These are phyloP conservation scores for sorghum (Sorghum bicolor) DNA, from an alignment of 176 grass and related monocot genomes.

Conservation along the genomic window Sorghum_bicolor_NCBIv3 NC_012874.2:16130501-16131000, in stretches of 20 bases:
- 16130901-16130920: conserved; percentile 14
- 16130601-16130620: conserved; percentile 31
- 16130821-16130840: neutral
- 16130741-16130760: neutral
- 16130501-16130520: conserved; percentile 61
- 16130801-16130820: neutral
- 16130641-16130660: neutral
- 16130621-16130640: neutral
- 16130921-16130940: neutral
- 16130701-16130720: neutral
- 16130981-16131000: conserved; percentile 10
- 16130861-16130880: conserved; percentile 21
- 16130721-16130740: neutral
- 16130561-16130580: conserved; percentile 20
- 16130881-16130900: neutral
- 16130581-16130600: conserved; percentile 52
- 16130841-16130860: neutral
- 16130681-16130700: conserved; percentile 23
- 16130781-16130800: neutral
- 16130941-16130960: conserved; percentile 19
- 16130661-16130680: neutral
- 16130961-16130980: conserved; percentile 15
- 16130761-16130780: conserved; percentile 16
- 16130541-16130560: conserved; percentile 44
- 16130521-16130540: conserved; percentile 61